Conservation (phyloP, 1,284 basidiomycete genomes). For the Earliella scabrosa region DNA sequence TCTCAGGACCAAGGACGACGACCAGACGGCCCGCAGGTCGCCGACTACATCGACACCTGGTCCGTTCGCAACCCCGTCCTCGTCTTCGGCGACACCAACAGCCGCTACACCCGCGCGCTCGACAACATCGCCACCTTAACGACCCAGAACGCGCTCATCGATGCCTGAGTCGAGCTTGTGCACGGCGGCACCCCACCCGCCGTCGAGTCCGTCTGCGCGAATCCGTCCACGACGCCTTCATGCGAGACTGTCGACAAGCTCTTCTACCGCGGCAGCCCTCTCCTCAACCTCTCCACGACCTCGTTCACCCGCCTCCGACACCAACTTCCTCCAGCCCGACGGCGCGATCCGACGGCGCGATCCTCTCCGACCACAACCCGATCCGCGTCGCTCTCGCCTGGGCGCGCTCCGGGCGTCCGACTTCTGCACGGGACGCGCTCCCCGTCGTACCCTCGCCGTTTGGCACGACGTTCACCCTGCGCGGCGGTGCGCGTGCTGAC, state of each 20-base stretch:
- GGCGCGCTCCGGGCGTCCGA: slow-evolving; percentile 10
- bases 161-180: slow-evolving; percentile 13
- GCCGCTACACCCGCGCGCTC: slow-evolving; percentile 14
- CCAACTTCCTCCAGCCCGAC: slow-evolving; percentile 11
- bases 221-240: slow-evolving; percentile 3
- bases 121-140: slow-evolving; percentile 11
- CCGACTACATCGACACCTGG: slow-evolving; percentile 6
- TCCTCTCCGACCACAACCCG: slow-evolving; percentile 18
- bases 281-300: slow-evolving; percentile 4
- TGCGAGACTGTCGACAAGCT: slow-evolving; percentile 21
- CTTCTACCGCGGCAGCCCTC: slow-evolving; percentile 13
- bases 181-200: slow-evolving; percentile 3
- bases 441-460: slow-evolving; percentile 4
- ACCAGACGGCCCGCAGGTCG: slow-evolving; percentile 12
- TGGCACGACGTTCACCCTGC: slow-evolving; percentile 7
- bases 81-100: slow-evolving; percentile 19
- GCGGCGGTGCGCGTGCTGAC: slow-evolving; percentile 12
- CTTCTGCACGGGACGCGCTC: slow-evolving; percentile 13
- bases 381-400: slow-evolving; percentile 8
- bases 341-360: background rate
- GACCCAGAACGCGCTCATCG: slow-evolving; percentile 11
- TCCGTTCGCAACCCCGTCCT: slow-evolving; percentile 12
- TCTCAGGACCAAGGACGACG: slow-evolving; percentile 11
- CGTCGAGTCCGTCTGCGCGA: slow-evolving; percentile 7
- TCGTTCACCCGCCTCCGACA: slow-evolving; percentile 5